A percentile compares a stretch with the other conserved stretches of the same genome.
These are phyloP conservation scores for Calonectria montana DNA, from an alignment of 2,329 filamentous ascomycete species.

Conservation along the genomic window DNA sequence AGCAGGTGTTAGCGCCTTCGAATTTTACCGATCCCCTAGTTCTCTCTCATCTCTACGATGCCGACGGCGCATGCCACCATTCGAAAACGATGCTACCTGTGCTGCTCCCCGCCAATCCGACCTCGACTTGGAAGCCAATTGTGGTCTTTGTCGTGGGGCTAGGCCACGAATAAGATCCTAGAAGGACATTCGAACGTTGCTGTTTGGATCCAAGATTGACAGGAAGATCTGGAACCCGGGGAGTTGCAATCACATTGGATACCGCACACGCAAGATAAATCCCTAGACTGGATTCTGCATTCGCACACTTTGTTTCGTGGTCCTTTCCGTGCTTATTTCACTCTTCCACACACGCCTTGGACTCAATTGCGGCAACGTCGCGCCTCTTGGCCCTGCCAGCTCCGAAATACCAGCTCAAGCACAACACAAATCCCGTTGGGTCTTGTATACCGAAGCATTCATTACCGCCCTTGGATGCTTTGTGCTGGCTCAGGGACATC, in stretches of 20 bases:
- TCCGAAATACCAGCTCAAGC: background rate
- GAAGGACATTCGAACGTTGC: background rate
- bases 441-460: constrained; percentile 27
- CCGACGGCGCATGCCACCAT: background rate
- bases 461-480: constrained; percentile 21
- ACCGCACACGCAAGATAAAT: constrained; percentile 13
- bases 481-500: constrained; percentile 36
- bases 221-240: constrained; percentile 33
- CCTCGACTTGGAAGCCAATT: constrained; percentile 8
- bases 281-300: background rate
- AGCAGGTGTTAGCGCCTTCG: background rate
- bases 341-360: constrained; percentile 19
- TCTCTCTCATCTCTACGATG: background rate
- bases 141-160: background rate
- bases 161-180: background rate
- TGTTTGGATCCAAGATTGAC: constrained; percentile 36
- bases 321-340: constrained; percentile 24
- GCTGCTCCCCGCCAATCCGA: background rate
- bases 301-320: constrained; percentile 20
- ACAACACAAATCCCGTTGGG: background rate
- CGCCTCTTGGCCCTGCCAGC: background rate
- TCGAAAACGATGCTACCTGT: background rate
- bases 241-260: constrained; percentile 28
- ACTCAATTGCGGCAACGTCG: constrained; percentile 4
- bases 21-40: background rate